phyloP scores from a whole-genome alignment of 164 flowering plant genomes.

The Stephania cephalantha region DNA sequence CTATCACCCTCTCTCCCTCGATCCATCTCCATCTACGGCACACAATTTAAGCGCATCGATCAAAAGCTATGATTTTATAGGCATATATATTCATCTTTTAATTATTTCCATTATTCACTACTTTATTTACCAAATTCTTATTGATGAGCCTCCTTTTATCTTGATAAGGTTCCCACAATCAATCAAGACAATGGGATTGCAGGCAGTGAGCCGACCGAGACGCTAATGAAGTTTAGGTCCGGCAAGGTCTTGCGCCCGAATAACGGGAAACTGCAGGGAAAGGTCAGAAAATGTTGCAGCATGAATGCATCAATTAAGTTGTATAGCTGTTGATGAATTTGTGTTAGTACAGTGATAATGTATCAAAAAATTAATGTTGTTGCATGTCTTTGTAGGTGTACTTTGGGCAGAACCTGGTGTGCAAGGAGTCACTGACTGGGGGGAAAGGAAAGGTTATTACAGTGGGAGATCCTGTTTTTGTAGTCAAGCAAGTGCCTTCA shows the following conservation, averaged over 20 bases:
- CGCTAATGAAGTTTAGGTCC: conserved; percentile 61
- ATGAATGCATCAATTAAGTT: too few species aligned
- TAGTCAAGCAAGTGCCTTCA: too few species aligned
- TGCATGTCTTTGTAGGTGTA: too few species aligned
- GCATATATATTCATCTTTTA: neutral
- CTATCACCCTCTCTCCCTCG: neutral
- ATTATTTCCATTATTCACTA: neutral
- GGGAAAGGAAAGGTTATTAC: too few species aligned
- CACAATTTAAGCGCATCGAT: neutral
- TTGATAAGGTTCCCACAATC: conserved; percentile 61
- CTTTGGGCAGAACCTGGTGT: too few species aligned
- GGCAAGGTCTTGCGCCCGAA: conserved; percentile 58
- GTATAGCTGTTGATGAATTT: too few species aligned
- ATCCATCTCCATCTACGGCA: neutral
- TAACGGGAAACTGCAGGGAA: conserved; percentile 44
- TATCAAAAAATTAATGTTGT: too few species aligned
- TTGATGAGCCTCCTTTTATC: neutral
- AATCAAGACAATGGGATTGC: conserved; percentile 64
- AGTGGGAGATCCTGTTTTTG: too few species aligned
- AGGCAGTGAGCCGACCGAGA: conserved; percentile 62
- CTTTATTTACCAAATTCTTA: neutral
- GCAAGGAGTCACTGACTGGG: too few species aligned
- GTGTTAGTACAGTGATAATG: too few species aligned
- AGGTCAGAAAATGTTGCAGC: conserved; percentile 30
- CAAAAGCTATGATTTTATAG: neutral